phyloP scores from a whole-genome alignment of 83 land plant species.

The Larix sibirica region DNA sequence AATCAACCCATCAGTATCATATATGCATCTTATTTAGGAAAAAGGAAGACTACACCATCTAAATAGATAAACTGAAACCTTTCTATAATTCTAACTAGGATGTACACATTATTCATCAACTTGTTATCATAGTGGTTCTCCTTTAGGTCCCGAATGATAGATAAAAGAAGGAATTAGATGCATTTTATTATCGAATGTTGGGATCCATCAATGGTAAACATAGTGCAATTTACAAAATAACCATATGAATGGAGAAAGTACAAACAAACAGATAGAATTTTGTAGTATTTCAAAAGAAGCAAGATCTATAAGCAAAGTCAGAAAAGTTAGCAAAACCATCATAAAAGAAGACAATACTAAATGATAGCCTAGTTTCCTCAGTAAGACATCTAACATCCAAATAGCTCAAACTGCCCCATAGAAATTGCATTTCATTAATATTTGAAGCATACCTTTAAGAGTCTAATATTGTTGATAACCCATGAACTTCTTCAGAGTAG shows the following conservation, averaged over 20 bases:
- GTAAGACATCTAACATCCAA: neutral
- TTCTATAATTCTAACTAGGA: no score
- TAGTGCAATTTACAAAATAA: neutral
- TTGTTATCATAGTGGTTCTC: no score
- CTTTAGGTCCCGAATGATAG: no score
- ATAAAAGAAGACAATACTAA: neutral
- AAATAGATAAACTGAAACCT: no score
- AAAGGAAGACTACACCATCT: no score
- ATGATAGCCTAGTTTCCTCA: neutral
- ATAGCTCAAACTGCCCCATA: no score
- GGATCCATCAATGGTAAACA: slow-evolving; percentile 19
- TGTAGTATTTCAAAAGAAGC: neutral
- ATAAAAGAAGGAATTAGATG: no score
- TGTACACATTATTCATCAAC: no score
- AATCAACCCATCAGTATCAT: no score
- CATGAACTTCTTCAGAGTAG: slow-evolving; percentile 69
- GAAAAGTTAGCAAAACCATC: neutral
- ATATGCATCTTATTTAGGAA: no score
- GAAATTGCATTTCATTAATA: neutral
- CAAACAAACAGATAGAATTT: neutral
- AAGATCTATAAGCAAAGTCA: neutral
- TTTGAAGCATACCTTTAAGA: slow-evolving; percentile 41
- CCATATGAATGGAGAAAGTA: slow-evolving; percentile 3
- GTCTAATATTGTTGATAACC: slow-evolving; percentile 47
- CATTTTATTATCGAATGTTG: no score